A percentile compares a stretch with the other conserved stretches of the same genome.
phyloP scores from a whole-genome alignment of 2,329 filamentous ascomycete species.

The Phialophora tarda region DNA sequence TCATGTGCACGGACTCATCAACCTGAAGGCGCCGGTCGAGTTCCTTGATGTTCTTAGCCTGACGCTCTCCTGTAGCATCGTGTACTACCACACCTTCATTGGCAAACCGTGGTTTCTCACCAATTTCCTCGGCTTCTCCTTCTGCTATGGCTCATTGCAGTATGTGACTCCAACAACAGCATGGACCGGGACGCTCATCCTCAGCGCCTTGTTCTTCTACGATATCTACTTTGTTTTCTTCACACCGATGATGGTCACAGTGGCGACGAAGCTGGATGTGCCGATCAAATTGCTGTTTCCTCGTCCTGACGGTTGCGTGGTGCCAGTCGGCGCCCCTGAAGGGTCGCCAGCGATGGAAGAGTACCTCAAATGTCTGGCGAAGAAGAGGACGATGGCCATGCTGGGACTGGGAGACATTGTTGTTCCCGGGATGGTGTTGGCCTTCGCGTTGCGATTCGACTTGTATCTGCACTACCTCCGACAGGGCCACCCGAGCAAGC shows the following conservation, averaged over 20 bases:
- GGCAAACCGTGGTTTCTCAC: conserved; percentile 73
- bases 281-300: conserved; percentile 92
- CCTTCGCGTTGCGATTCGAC: conserved; percentile 87
- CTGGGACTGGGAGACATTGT: conserved; percentile 94
- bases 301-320: conserved; percentile 52
- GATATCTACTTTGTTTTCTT: conserved; percentile 76
- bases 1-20: conserved; percentile 59
- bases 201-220: conserved; percentile 85
- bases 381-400: conserved; percentile 65
- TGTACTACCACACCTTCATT: conserved; percentile 69
- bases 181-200: conserved; percentile 75
- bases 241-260: conserved; percentile 60
- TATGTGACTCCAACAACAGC: conserved; percentile 90
- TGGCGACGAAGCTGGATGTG: conserved; percentile 86
- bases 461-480: conserved; percentile 80
- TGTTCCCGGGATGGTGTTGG: conserved; percentile 88
- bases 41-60: conserved; percentile 61
- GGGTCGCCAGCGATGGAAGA: conserved; percentile 39
- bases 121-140: conserved; percentile 84
- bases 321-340: conserved; percentile 50
- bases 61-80: conserved; percentile 59
- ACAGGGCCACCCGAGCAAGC: conserved; percentile 53
- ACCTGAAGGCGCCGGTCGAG: conserved; percentile 49
- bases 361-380: conserved; percentile 37
- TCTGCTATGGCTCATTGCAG: conserved; percentile 82